phyloP scores from a whole-genome alignment of 352 stramenopile species.

The Aphanomyces invadans region DNA sequence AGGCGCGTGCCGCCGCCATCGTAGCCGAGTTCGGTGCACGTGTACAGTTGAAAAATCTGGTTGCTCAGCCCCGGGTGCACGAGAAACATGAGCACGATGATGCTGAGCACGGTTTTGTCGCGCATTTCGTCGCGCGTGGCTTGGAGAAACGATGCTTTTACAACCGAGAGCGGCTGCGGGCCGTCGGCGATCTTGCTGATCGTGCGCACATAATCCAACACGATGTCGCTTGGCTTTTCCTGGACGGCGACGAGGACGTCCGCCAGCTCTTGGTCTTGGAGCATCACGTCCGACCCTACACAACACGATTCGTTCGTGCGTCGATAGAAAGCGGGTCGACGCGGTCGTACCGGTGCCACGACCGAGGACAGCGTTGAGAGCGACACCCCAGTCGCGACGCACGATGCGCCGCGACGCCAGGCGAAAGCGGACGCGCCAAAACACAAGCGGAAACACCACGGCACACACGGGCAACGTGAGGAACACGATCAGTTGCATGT shows the following conservation, averaged over 20 bases:
- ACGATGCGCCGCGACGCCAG: not conserved
- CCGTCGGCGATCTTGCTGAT: not conserved
- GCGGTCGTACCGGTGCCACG: not conserved
- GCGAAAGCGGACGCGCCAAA: not conserved
- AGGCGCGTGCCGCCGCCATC: not conserved
- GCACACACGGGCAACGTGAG: conserved; percentile 7
- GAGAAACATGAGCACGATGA: conserved; percentile 20
- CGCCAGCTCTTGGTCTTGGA: not conserved
- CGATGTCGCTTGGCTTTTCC: not conserved
- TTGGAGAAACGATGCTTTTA: conserved; percentile 2
- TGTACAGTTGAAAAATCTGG: conserved; percentile 14
- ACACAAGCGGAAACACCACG: not conserved
- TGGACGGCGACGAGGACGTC: not conserved
- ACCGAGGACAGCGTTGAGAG: not conserved
- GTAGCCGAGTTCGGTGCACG: not conserved
- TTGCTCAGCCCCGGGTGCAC: conserved; percentile 8
- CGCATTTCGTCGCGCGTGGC: not conserved
- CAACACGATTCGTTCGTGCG: too few relatives aligned
- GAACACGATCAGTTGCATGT: conserved; percentile 16
- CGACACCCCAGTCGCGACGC: not conserved
- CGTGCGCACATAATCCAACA: not conserved
- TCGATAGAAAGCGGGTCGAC: too few relatives aligned
- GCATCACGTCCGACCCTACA: not conserved
- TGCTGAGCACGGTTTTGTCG: conserved; percentile 2
- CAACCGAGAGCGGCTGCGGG: not conserved